Evolutionary conservation across 257 asterid species (phyloP).

Genomic region (Gentiana dahurica): DNA sequence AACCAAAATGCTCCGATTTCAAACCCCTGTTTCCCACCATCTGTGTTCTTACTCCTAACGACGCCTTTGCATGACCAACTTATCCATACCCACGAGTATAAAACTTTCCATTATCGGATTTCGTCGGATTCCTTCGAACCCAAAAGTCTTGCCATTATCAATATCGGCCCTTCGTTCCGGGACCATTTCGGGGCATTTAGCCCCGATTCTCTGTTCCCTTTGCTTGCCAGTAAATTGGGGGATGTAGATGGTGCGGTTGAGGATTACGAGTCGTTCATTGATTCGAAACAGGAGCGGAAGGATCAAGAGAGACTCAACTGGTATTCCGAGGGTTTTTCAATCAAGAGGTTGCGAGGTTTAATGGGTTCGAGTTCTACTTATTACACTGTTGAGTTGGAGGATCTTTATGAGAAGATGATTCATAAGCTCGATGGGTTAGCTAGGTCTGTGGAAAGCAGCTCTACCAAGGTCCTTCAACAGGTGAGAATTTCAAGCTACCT

Average conservation of each 20-base stretch:
- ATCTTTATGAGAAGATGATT: slow-evolving; percentile 71
- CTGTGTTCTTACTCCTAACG: slow-evolving; percentile 63
- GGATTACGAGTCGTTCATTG: slow-evolving; percentile 32
- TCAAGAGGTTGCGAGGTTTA: slow-evolving; percentile 46
- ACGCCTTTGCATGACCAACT: slow-evolving; percentile 59
- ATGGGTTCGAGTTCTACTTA: slow-evolving; percentile 44
- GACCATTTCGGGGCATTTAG: slow-evolving; percentile 60
- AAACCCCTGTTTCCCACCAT: slow-evolving; percentile 45
- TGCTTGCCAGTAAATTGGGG: slow-evolving; percentile 36
- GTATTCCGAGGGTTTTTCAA: slow-evolving; percentile 57
- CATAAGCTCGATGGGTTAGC: slow-evolving; percentile 54
- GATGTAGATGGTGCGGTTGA: slow-evolving; percentile 50
- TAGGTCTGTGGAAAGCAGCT: slow-evolving; percentile 54
- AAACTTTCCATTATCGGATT: slow-evolving; percentile 42
- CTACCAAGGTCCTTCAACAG: slow-evolving; percentile 68
- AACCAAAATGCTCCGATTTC: slow-evolving; percentile 5
- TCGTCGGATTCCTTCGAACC: slow-evolving; percentile 40
- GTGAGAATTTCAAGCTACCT: slow-evolving; percentile 20
- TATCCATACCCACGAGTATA: slow-evolving; percentile 80
- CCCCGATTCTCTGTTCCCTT: slow-evolving; percentile 59
- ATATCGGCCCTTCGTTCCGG: slow-evolving; percentile 80
- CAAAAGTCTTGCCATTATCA: slow-evolving; percentile 47
- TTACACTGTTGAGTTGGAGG: slow-evolving; percentile 60
- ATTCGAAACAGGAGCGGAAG: slow-evolving; percentile 19
- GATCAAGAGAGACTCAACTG: slow-evolving; percentile 57